These are phyloP conservation scores for Aspergillus tubingensis DNA, from an alignment of 2,329 filamentous ascomycete species.

Conservation along the genomic window DNA sequence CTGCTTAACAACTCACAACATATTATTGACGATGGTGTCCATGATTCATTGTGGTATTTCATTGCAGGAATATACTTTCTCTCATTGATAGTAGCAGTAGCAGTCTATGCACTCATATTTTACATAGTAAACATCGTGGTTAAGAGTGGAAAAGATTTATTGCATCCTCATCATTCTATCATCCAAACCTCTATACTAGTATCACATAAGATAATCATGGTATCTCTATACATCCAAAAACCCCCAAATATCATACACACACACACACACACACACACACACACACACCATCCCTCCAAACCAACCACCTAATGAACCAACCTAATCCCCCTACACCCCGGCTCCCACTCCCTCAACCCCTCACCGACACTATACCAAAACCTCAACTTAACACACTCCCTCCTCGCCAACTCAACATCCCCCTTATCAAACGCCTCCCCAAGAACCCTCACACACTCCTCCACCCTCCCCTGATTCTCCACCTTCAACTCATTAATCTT, in stretches of 20 bases:
- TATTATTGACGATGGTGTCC: neutral
- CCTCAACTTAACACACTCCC: slow-evolving; percentile 73
- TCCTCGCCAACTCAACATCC: slow-evolving; percentile 66
- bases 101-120: no score
- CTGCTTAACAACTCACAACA: neutral
- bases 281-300: neutral
- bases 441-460: slow-evolving; percentile 62
- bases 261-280: no score
- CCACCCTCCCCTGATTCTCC: slow-evolving; percentile 70
- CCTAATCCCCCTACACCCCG: slow-evolving; percentile 62
- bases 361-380: slow-evolving; percentile 92
- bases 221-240: neutral
- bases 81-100: no score
- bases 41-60: neutral
- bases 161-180: no score
- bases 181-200: neutral
- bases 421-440: slow-evolving; percentile 66
- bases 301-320: slow-evolving; percentile 47
- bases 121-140: neutral
- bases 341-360: slow-evolving; percentile 80
- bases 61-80: no score
- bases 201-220: neutral
- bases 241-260: neutral
- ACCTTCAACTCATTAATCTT: slow-evolving; percentile 65
- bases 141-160: neutral